Conservation (phyloP, 2,329 filamentous ascomycete genomes). For the Pestalotiopsis sp. region DNA sequence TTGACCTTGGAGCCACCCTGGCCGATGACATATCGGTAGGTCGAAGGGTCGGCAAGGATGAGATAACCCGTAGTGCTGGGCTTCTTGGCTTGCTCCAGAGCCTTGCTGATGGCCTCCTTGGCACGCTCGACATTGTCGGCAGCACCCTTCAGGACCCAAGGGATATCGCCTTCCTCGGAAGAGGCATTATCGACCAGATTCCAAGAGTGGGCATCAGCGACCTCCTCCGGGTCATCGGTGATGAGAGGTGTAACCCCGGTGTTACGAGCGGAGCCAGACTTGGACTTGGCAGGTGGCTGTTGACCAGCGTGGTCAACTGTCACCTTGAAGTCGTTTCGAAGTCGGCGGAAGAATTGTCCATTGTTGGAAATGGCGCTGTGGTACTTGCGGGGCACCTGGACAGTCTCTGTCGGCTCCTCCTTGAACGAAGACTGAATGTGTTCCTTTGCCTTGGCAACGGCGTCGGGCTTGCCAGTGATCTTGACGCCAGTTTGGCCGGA, state of each 20-base stretch:
- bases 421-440: conserved; percentile 81
- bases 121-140: conserved; percentile 82
- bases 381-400: conserved; percentile 79
- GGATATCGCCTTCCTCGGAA: conserved; percentile 72
- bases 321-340: conserved; percentile 84
- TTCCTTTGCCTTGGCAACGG: conserved; percentile 84
- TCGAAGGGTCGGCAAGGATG: conserved; percentile 83
- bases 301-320: conserved; percentile 90
- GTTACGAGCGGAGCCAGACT: conserved; percentile 56
- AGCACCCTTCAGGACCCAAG: conserved; percentile 85
- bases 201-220: conserved; percentile 78
- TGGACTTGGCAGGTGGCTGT: conserved; percentile 70
- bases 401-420: conserved; percentile 83
- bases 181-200: conserved; percentile 69
- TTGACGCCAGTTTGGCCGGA: conserved; percentile 84
- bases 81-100: conserved; percentile 72
- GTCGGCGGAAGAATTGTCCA: conserved; percentile 89
- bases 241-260: conserved; percentile 80
- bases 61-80: conserved; percentile 81
- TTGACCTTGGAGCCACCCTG: conserved; percentile 91
- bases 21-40: conserved; percentile 90
- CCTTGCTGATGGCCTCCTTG: conserved; percentile 71
- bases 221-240: conserved; percentile 75
- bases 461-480: conserved; percentile 75
- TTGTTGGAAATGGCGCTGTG: conserved; percentile 88